Evolutionary conservation across 768 basidiomycete genomes (phyloP), one percentile per base, ranked within the genome.

Genomic region (Pleurotus giganteus): DNA sequence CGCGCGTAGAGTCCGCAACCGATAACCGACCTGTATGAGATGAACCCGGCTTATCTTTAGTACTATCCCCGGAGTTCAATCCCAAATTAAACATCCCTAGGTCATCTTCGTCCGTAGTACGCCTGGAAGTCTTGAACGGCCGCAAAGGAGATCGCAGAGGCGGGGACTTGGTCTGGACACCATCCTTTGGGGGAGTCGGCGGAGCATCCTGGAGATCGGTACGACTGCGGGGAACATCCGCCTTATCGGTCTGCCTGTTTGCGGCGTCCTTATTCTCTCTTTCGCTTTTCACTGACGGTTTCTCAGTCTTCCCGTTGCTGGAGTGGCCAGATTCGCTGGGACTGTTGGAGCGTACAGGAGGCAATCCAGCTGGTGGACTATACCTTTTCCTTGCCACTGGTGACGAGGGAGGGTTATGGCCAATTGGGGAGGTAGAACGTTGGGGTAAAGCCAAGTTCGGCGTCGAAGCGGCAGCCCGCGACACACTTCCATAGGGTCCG

Each of bases 381-480:
- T 75, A 80, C 26, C 78, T 69, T 63, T 78, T 82, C 55, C 76
- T 67, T 15, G 61, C 62, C 5, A 67, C 65, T 24, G 77, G 73
- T 13, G 74, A 63, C 3, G 70, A 60, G 11, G 68, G 49, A 24
- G 49, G 34, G 21, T 34, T 51, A 19, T 51, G 49, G 34, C 49
- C 24, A 37, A 37, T 65, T 9, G 78, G 73, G 28, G 76, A 75
- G 15, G 70, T 62, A 2, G 78, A 70, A 36, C 71, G 66, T 21
- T 72, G 62, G 2, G 64, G 42, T 24, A 53, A 21, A 50, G 51
- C 55, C 46, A 88, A 68, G 66, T 89, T 84, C 11, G 86, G 86
- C 1, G 86, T 83, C 2, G 86, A 88, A 15, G 82, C 77, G 23
- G 80, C 75, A 0, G 78, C 80, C 41, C 75, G 72, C 17, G 79